phyloP scores from a whole-genome alignment of 1,139 yeast genomes.

The Protomyces inundatus region DNA sequence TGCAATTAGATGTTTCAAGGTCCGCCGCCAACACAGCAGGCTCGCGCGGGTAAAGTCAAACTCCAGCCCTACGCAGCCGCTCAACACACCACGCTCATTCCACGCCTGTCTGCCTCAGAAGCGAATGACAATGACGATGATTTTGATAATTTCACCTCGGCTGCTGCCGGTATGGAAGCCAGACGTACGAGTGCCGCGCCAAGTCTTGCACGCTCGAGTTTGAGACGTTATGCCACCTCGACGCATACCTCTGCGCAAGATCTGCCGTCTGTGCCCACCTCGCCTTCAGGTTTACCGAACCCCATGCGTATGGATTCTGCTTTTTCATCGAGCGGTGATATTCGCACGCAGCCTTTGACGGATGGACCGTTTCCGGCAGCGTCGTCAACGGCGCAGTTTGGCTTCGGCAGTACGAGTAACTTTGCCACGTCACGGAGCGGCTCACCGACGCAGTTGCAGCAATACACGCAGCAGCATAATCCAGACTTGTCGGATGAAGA shows the following conservation, averaged over 20 bases:
- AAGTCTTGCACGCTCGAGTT: slow-evolving; percentile 15
- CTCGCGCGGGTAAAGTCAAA: slow-evolving; percentile 10
- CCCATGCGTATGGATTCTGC: not conserved
- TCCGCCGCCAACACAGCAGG: slow-evolving; percentile 1
- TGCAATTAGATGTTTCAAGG: slow-evolving; percentile 6
- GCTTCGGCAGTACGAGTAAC: not conserved
- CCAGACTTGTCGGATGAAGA: slow-evolving; percentile 7
- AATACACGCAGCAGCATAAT: slow-evolving; percentile 14
- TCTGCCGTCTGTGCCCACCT: not conserved
- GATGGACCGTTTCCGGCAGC: not conserved
- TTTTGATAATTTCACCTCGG: slow-evolving; percentile 12
- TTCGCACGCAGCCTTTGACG: not conserved
- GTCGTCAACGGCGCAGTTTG: not conserved
- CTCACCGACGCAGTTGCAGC: slow-evolving; percentile 22
- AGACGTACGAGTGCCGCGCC: slow-evolving; percentile 8
- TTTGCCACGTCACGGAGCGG: slow-evolving; percentile 8
- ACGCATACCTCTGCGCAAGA: slow-evolving; percentile 17
- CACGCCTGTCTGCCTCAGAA: slow-evolving; percentile 28
- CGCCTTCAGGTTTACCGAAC: not conserved
- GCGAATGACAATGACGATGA: slow-evolving; percentile 27
- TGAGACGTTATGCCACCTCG: not conserved
- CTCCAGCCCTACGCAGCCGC: slow-evolving; percentile 26
- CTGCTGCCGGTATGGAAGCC: not conserved
- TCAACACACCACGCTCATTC: slow-evolving; percentile 28
- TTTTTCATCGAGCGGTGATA: not conserved